Base-by-base conservation (phyloP, 169 alveolate genomes). In the Plasmodium inui region DNA sequence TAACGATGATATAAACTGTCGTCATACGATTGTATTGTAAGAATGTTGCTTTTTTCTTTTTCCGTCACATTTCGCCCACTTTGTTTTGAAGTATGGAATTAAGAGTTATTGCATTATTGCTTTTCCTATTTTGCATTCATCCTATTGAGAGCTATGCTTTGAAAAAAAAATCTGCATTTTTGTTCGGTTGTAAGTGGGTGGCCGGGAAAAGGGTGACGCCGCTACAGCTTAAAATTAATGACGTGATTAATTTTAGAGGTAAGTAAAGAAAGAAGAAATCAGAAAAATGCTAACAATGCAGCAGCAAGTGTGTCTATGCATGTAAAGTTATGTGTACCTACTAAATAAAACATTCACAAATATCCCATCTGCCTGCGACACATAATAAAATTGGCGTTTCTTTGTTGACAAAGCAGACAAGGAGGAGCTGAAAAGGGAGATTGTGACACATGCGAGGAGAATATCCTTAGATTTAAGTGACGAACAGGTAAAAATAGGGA, bases 171-270 rank as follows among this genome's bases (percentile, higher is more conserved):
- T n/a, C 22, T 44, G 72, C n/a, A 37, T 19, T 57, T 78, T 26
- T 30, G 34, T 17, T 57, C 14, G 26, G 50, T 32, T 22, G 78
- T 39, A 88, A 67, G 72, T 78, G 67, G 81, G 26, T 57, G 19
- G 28, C 44, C 17, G 1, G 46, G 32, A 88, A 37, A 44, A 88
- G 67, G 28, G 26, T 32, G 82, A 26, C 26, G 67, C 70, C 17
- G 28, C 19, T 79, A 61, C 14, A 19, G 34, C 83, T 88, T 61
- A 88, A 88, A 88, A 88, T 88, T 41, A 88, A 88, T 32, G 89
- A 88, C 22, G 10, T 67, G 32, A 79, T 88, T 78, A 79, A 88
- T 80, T 88, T 88, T 88, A 88, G 79, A 88, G 73, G 94, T 88
- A 79, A 34, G n/a, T 3, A 74, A 32, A 34, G 10, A 74, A 74